Percentiles rank a stretch among this genome's conserved stretches.
Conservation (phyloP, 2,329 filamentous ascomycete genomes). For the Colletotrichum magnum region DNA sequence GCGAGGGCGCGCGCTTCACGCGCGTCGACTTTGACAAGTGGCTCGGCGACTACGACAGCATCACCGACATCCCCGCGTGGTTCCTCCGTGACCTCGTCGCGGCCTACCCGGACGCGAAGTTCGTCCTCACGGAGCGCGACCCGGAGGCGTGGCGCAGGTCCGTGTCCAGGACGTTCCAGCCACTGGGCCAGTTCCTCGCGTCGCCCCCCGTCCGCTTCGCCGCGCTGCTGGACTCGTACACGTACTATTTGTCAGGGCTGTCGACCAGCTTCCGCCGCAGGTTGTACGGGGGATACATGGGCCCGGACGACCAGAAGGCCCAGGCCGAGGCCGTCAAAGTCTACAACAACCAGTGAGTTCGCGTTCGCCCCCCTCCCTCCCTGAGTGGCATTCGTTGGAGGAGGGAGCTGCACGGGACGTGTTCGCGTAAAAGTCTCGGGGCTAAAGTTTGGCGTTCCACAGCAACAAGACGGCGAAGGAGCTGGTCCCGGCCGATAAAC, state of each 20-base stretch:
- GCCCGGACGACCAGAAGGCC: not conserved
- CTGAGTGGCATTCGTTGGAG: no score
- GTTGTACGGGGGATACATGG: conserved; percentile 18
- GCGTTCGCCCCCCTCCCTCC: not conserved
- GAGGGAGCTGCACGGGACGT: not conserved
- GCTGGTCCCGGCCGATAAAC: conserved; percentile 45
- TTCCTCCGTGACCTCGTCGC: conserved; percentile 49
- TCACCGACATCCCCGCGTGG: conserved; percentile 42
- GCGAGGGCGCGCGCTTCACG: conserved; percentile 48
- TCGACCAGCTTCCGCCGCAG: not conserved
- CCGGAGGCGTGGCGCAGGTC: conserved; percentile 51
- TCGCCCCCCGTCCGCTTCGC: conserved; percentile 4
- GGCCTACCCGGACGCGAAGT: conserved; percentile 53
- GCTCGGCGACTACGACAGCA: conserved; percentile 53
- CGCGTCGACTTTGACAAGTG: conserved; percentile 56
- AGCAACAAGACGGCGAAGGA: conserved; percentile 46
- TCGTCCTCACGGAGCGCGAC: conserved; percentile 52
- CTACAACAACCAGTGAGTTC: conserved; percentile 25
- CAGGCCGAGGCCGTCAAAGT: conserved; percentile 14
- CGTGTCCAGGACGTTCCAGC: conserved; percentile 45
- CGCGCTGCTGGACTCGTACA: conserved; percentile 17
- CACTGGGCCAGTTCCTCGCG: conserved; percentile 24
- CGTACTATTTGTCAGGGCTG: conserved; percentile 18
- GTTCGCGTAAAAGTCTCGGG: not conserved
- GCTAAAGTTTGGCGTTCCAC: not conserved